Conservation (phyloP, 2,329 filamentous ascomycete species). For the Aspergillus latus region DNA sequence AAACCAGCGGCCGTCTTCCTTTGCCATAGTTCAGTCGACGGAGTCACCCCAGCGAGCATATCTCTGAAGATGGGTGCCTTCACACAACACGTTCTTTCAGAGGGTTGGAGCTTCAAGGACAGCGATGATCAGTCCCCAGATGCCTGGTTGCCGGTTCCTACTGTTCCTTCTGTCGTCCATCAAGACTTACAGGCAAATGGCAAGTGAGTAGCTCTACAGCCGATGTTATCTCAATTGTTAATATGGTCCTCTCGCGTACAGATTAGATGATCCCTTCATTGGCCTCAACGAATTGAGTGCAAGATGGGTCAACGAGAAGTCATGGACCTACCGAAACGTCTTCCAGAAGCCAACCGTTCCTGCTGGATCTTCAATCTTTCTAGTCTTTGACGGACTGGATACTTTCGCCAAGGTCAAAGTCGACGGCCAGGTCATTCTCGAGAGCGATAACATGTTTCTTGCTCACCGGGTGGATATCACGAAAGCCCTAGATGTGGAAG, state of each 20-base stretch:
- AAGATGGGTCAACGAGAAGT: constrained; percentile 72
- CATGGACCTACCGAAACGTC: constrained; percentile 67
- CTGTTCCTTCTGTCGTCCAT: constrained; percentile 43
- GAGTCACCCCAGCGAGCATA: neutral
- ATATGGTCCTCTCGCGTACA: constrained; percentile 14
- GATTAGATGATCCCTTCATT: constrained; percentile 63
- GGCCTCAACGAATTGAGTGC: constrained; percentile 73
- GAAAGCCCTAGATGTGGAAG: constrained; percentile 42
- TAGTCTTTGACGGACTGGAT: constrained; percentile 76
- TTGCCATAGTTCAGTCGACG: neutral
- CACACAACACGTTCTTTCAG: constrained; percentile 24
- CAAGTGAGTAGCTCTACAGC: constrained; percentile 28
- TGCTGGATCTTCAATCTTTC: constrained; percentile 50
- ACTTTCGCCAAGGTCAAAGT: constrained; percentile 73
- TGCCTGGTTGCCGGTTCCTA: constrained; percentile 40
- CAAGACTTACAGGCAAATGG: constrained; percentile 44
- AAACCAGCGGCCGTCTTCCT: neutral
- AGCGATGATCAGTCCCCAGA: constrained; percentile 30
- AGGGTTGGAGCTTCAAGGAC: constrained; percentile 42
- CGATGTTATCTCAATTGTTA: neutral
- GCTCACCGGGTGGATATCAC: constrained; percentile 70
- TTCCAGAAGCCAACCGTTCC: constrained; percentile 54
- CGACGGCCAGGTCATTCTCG: constrained; percentile 66
- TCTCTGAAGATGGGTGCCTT: constrained; percentile 21
- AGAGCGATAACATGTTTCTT: constrained; percentile 77